Percentiles rank a stretch among this genome's conserved stretches.
Conservation (phyloP, 768 basidiomycete genomes). For the Amanita pseudoporphyria region DNA sequence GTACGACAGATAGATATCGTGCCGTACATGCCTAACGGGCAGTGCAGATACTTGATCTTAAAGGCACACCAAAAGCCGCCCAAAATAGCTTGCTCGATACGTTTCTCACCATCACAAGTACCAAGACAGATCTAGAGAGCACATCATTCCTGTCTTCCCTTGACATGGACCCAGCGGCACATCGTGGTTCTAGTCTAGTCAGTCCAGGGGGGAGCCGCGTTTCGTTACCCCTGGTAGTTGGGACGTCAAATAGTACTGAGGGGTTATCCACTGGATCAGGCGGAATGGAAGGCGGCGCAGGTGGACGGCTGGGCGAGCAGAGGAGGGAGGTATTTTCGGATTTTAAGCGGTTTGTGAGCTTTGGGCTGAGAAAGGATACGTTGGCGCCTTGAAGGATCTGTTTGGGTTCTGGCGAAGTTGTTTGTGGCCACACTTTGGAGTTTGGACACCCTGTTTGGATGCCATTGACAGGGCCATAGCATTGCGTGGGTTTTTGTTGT, state of each 20-base stretch:
- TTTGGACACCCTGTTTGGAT: no score
- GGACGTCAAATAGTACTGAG: conserved; percentile 12
- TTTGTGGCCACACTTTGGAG: no score
- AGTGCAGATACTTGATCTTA: conserved; percentile 81
- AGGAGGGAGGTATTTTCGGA: conserved; percentile 83
- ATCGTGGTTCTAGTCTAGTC: conserved; percentile 40
- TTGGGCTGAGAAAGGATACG: conserved; percentile 73
- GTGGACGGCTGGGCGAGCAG: conserved; percentile 29
- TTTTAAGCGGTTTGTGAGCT: conserved; percentile 80
- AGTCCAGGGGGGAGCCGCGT: conserved; percentile 61
- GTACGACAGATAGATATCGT: conserved; percentile 25
- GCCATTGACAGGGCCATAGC: no score
- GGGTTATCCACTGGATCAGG: conserved; percentile 61
- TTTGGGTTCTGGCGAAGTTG: no score
- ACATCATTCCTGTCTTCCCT: conserved; percentile 89
- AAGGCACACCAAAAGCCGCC: conserved; percentile 78
- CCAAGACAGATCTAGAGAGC: conserved; percentile 77
- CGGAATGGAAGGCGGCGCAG: conserved; percentile 25
- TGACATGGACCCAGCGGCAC: conserved; percentile 85
- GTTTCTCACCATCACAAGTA: conserved; percentile 90
- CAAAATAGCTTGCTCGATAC: conserved; percentile 88
- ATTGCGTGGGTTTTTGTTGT: no score
- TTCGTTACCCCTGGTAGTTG: conserved; percentile 32
- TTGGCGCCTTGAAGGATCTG: conserved; percentile 8
- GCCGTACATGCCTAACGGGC: neutral